These are phyloP conservation scores for Pseudevernia furfuracea DNA, from an alignment of 495 filamentous ascomycete genomes.

Conservation along the genomic window DNA sequence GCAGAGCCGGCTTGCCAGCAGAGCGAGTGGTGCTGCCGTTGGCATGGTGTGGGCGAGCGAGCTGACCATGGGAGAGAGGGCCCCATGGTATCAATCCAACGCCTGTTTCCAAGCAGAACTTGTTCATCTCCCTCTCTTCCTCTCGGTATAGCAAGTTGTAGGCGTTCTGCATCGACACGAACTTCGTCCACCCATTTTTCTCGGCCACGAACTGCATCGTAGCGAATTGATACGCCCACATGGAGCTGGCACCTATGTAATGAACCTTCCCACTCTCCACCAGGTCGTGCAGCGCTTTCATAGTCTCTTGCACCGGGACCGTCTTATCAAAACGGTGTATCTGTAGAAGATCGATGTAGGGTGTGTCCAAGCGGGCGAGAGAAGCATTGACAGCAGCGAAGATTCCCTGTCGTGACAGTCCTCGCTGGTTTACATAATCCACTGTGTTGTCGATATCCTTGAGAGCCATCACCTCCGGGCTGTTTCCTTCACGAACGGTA, in stretches of 20 bases:
- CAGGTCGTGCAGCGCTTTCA: constrained; percentile 64
- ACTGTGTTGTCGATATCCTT: constrained; percentile 33
- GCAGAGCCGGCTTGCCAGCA: constrained; percentile 9
- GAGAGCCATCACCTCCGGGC: constrained; percentile 26
- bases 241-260: constrained; percentile 61
- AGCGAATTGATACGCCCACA: constrained; percentile 62
- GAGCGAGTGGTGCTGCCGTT: constrained; percentile 21
- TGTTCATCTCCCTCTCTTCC: constrained; percentile 66
- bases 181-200: constrained; percentile 62
- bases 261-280: constrained; percentile 56
- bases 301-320: constrained; percentile 58
- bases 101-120: constrained; percentile 40
- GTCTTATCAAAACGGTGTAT: constrained; percentile 61
- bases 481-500: constrained; percentile 32
- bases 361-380: constrained; percentile 54
- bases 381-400: constrained; percentile 64
- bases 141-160: constrained; percentile 68
- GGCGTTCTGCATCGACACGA: constrained; percentile 68
- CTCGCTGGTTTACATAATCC: constrained; percentile 41
- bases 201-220: constrained; percentile 56
- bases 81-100: constrained; percentile 62
- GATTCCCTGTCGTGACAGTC: constrained; percentile 55
- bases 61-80: constrained; percentile 45
- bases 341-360: constrained; percentile 67
- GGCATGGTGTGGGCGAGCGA: constrained; percentile 36